Conservation (phyloP, 306 rosid species). For the Begonia loranthoides region DNA sequence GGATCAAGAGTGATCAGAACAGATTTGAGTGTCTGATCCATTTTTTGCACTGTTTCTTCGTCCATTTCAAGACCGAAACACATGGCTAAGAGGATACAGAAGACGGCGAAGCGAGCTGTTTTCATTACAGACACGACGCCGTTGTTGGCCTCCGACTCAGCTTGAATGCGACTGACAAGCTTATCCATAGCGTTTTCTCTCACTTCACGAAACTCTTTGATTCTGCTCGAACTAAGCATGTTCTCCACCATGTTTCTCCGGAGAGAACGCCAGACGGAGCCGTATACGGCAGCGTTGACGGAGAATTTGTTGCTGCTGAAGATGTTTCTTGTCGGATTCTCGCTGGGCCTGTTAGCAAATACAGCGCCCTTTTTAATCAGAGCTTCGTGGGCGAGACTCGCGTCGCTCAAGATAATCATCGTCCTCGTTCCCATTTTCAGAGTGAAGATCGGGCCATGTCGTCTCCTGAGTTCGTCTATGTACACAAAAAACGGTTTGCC, state of each 20-base stretch:
- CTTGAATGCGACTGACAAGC: conserved; percentile 27
- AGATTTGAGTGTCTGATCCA: conserved; percentile 53
- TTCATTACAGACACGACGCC: conserved; percentile 48
- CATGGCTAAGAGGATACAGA: conserved; percentile 63
- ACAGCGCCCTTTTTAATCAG: conserved; percentile 46
- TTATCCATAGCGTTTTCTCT: conserved; percentile 56
- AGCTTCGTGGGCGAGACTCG: conserved; percentile 56
- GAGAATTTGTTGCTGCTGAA: conserved; percentile 73
- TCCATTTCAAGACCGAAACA: conserved; percentile 84
- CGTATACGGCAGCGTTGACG: conserved; percentile 67
- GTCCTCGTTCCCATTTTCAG: conserved; percentile 69
- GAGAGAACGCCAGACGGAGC: conserved; percentile 68
- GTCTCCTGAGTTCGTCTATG: conserved; percentile 15
- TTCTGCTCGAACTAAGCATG: conserved; percentile 61
- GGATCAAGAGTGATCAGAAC: conserved; percentile 62
- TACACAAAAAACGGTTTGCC: conserved; percentile 61
- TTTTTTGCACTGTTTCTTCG: conserved; percentile 41
- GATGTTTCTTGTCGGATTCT: conserved; percentile 66
- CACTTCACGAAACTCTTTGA: conserved; percentile 50
- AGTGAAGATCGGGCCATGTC: conserved; percentile 59
- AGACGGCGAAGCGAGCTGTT: conserved; percentile 61
- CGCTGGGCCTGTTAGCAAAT: conserved; percentile 52
- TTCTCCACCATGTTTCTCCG: conserved; percentile 87
- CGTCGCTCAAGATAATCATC: conserved; percentile 47
- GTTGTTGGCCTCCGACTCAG: conserved; percentile 40